A percentile compares a stretch with the other conserved stretches of the same genome.
Evolutionary conservation across 2,329 filamentous ascomycete species (phyloP).

Genomic region (Nothophaeocryptopus gaeumannii): DNA sequence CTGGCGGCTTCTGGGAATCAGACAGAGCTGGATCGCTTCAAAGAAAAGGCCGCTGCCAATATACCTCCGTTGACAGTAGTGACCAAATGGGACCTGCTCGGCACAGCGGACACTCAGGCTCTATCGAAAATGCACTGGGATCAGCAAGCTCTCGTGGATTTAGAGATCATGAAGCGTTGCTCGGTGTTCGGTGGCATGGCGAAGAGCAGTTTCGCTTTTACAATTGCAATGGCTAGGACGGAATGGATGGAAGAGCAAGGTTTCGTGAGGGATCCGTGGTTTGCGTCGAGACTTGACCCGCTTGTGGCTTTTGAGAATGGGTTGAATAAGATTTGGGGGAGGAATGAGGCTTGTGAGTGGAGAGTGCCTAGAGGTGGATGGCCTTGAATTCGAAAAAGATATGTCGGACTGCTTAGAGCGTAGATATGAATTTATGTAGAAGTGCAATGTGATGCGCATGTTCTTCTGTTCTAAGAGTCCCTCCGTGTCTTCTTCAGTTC

Average conservation of each 20-base stretch:
- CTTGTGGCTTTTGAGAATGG: slow-evolving; percentile 22
- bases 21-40: slow-evolving; percentile 37
- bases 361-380: slow-evolving; percentile 10
- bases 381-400: not conserved
- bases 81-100: slow-evolving; percentile 44
- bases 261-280: slow-evolving; percentile 8
- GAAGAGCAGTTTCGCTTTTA: slow-evolving; percentile 46
- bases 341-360: slow-evolving; percentile 20
- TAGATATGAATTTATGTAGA: too few species aligned
- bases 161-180: slow-evolving; percentile 47
- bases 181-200: slow-evolving; percentile 43
- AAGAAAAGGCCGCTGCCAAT: slow-evolving; percentile 32
- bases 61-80: slow-evolving; percentile 40
- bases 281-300: not conserved
- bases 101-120: slow-evolving; percentile 32
- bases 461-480: too few species aligned
- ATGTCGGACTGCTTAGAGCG: too few species aligned
- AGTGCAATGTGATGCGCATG: too few species aligned
- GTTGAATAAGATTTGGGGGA: slow-evolving; percentile 24
- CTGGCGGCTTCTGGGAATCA: slow-evolving; percentile 45
- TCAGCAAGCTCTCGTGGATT: slow-evolving; percentile 50
- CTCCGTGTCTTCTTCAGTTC: too few species aligned
- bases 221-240: slow-evolving; percentile 43
- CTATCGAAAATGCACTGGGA: slow-evolving; percentile 44
- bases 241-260: slow-evolving; percentile 19